These are phyloP conservation scores for Cercospora zeina DNA, from an alignment of 2,329 filamentous ascomycete genomes.

Conservation along the genomic window DNA sequence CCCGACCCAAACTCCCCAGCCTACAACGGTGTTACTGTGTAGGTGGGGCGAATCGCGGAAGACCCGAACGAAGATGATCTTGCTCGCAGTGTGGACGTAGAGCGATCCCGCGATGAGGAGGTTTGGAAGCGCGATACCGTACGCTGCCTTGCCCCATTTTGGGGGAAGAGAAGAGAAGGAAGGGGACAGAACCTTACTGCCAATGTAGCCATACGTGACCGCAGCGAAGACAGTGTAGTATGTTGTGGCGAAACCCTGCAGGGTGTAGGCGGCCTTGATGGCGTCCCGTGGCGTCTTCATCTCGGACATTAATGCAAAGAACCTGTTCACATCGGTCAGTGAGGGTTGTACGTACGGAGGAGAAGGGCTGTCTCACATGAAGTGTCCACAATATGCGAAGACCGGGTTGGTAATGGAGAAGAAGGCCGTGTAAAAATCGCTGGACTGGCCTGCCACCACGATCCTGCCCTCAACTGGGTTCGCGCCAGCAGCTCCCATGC, in stretches of 20 bases:
- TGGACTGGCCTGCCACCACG: constrained; percentile 43
- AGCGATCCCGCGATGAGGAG: constrained; percentile 53
- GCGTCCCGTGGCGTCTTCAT: constrained; percentile 53
- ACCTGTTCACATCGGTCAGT: background rate
- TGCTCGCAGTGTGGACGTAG: constrained; percentile 55
- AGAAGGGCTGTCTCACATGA: constrained; percentile 55
- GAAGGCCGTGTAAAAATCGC: constrained; percentile 49
- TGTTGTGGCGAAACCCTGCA: constrained; percentile 54
- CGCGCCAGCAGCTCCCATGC: constrained; percentile 48
- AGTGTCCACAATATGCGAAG: constrained; percentile 56
- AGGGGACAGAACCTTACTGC: constrained; percentile 48
- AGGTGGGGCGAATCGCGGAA: constrained; percentile 51
- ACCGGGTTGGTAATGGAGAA: constrained; percentile 55
- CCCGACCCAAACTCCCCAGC: constrained; percentile 51
- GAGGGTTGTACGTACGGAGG: constrained; percentile 40
- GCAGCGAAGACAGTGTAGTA: constrained; percentile 55
- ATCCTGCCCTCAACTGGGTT: constrained; percentile 44
- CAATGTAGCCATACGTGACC: constrained; percentile 55
- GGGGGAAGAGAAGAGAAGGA: constrained; percentile 50
- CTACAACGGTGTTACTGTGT: constrained; percentile 50
- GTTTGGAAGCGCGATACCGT: constrained; percentile 53
- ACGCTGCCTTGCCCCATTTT: constrained; percentile 53
- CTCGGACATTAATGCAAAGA: constrained; percentile 36
- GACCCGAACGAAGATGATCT: constrained; percentile 54
- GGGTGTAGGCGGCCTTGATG: constrained; percentile 54